Base-by-base conservation (phyloP, 2,329 filamentous ascomycete species). In the Phoma sp. region DNA sequence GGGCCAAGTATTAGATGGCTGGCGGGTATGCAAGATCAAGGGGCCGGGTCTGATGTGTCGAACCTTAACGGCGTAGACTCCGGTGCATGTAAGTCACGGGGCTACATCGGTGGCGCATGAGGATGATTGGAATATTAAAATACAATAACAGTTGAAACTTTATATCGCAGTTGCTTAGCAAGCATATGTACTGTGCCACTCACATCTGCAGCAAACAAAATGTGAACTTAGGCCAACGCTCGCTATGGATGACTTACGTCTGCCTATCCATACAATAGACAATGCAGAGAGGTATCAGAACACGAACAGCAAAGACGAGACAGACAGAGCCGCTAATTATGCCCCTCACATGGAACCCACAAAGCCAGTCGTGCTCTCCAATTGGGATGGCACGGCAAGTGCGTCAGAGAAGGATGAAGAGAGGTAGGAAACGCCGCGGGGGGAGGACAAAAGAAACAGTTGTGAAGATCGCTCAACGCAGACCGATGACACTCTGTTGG, bases 401-500 rank as follows among this genome's bases (percentile, higher is more conserved):
- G 27, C 31, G 37, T 41, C 36, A 31, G 39, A 37, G 25, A 43
- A 35, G 31, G 21, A 21, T 12, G 22, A 43, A 31, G 19, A 33
- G 35, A 46, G 37, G 21, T 43, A 36, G 47, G 37, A 43, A 32
- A 46, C 29, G 24, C 35, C 32, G 41, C 37, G 22, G 22, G 17
- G 24, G 43, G 21, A 41, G 36, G 29, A 50, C 52, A 55, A 55
- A 50, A 17, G 36, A 55, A 29, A 50, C 15, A 49, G 22, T 31
- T 29, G 6, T 37, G 24, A 13, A 12, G 31, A 41, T 35, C 39
- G 60, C 19, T 80, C 75, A 91, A 74, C 91, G 88, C 65, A 96
- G 82, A 51, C 91, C 91, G 75, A 96, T 95, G 50, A 95, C 91
- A 74, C 91, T 95, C 91, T 84, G 65, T 43, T 46, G 15, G 27